phyloP scores from a whole-genome alignment of 306 rosid genomes.

The Cucumis hystrix region DNA sequence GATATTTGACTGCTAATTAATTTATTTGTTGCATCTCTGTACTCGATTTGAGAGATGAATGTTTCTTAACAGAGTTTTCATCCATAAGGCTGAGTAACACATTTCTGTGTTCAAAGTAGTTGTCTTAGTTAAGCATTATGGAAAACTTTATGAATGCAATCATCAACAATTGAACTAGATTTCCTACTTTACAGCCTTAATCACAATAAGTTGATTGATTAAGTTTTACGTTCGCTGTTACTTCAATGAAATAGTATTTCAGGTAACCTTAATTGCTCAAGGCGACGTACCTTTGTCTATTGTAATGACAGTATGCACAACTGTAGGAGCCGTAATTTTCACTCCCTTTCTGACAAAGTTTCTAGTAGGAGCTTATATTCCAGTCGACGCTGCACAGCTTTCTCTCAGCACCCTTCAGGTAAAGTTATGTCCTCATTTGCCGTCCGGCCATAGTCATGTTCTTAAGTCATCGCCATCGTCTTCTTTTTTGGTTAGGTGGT shows the following conservation, averaged over 20 bases:
- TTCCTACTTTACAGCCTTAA: neutral
- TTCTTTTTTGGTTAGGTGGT: slow-evolving; percentile 22
- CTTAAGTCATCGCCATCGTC: neutral
- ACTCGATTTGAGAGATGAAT: neutral
- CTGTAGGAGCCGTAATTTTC: slow-evolving; percentile 26
- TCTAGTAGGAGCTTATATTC: slow-evolving; percentile 26
- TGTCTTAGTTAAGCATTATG: neutral
- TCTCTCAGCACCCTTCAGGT: slow-evolving; percentile 37
- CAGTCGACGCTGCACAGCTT: slow-evolving; percentile 25
- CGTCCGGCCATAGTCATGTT: neutral
- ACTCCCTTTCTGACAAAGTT: slow-evolving; percentile 28
- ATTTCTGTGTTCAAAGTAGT: neutral
- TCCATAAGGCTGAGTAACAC: neutral
- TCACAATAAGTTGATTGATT: neutral
- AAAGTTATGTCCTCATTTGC: neutral
- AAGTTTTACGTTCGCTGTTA: slow-evolving; percentile 2
- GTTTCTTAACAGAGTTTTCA: neutral
- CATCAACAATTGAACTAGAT: neutral
- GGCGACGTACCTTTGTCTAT: slow-evolving; percentile 39
- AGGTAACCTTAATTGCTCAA: slow-evolving; percentile 35
- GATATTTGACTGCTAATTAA: neutral
- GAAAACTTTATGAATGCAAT: neutral
- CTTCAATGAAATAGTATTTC: slow-evolving; percentile 19
- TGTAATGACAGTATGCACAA: slow-evolving; percentile 34
- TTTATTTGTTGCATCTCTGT: neutral